These are phyloP conservation scores for Ophiostoma perfectum DNA, from an alignment of 2,329 filamentous ascomycete species.

Conservation along the genomic window DNA sequence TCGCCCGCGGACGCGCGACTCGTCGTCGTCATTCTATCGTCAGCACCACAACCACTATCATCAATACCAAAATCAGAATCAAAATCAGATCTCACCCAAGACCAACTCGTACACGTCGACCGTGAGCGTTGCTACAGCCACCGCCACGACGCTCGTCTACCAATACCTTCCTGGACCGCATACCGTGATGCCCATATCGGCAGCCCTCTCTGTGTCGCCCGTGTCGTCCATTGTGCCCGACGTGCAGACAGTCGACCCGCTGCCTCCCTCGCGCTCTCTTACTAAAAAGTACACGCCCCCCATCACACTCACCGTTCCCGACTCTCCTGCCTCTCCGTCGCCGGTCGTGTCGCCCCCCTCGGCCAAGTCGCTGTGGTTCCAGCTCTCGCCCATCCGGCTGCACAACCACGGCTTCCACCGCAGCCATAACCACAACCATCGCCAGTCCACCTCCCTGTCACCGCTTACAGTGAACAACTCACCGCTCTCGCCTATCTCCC, in stretches of 20 bases:
- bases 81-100: neutral
- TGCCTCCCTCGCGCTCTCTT: conserved; percentile 15
- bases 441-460: neutral
- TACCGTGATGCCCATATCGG: conserved; percentile 25
- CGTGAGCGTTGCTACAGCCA: neutral
- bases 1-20: conserved; percentile 1
- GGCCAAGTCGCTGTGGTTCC: conserved; percentile 12
- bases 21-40: neutral
- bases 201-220: neutral
- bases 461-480: neutral
- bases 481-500: conserved; percentile 16
- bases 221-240: conserved; percentile 7
- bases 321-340: neutral
- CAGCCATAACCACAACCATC: neutral
- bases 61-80: neutral
- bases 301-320: neutral
- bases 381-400: conserved; percentile 22
- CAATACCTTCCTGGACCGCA: conserved; percentile 19
- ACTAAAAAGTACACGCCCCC: conserved; percentile 17
- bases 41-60: neutral
- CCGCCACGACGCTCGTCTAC: conserved; percentile 13
- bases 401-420: neutral
- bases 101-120: conserved; percentile 9
- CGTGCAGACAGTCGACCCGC: neutral
- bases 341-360: neutral